Conservation (phyloP, 495 filamentous ascomycete species). For the Xylaria cubensis region DNA sequence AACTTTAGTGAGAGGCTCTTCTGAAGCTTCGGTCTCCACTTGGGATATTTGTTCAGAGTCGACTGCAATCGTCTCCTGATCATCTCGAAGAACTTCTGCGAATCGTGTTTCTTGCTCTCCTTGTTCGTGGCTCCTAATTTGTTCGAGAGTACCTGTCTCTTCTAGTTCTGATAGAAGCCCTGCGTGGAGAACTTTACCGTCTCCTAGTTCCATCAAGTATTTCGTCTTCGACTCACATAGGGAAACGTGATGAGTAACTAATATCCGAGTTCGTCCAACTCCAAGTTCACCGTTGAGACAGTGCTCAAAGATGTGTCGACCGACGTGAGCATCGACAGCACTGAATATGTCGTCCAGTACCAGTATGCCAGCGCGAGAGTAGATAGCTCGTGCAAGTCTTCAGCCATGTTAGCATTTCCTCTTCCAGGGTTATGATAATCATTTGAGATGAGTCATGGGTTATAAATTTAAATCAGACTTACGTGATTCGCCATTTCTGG, state of each 20-base stretch:
- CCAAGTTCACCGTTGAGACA: conserved; percentile 74
- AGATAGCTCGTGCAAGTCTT: conserved; percentile 74
- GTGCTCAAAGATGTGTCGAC: conserved; percentile 76
- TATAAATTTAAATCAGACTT: conserved; percentile 25
- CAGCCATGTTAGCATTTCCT: neutral
- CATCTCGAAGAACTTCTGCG: conserved; percentile 51
- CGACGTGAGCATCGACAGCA: conserved; percentile 75
- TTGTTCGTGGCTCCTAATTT: conserved; percentile 65
- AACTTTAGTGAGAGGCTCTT: conserved; percentile 50
- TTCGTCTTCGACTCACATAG: conserved; percentile 72
- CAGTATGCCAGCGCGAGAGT: conserved; percentile 79
- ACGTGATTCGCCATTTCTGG: conserved; percentile 79
- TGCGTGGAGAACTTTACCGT: conserved; percentile 68
- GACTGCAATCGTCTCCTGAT: conserved; percentile 53
- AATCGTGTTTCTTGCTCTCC: conserved; percentile 50
- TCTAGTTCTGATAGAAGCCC: conserved; percentile 65
- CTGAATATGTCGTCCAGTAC: conserved; percentile 88
- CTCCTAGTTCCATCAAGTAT: conserved; percentile 71
- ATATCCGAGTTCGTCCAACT: conserved; percentile 72
- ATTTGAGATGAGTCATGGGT: neutral
- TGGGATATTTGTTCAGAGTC: conserved; percentile 51
- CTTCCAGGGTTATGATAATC: neutral
- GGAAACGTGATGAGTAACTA: conserved; percentile 84
- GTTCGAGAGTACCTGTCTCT: conserved; percentile 60
- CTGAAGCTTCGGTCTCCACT: conserved; percentile 37